Base-by-base conservation (phyloP, 257 asterid genomes). In the Rhazya stricta region DNA sequence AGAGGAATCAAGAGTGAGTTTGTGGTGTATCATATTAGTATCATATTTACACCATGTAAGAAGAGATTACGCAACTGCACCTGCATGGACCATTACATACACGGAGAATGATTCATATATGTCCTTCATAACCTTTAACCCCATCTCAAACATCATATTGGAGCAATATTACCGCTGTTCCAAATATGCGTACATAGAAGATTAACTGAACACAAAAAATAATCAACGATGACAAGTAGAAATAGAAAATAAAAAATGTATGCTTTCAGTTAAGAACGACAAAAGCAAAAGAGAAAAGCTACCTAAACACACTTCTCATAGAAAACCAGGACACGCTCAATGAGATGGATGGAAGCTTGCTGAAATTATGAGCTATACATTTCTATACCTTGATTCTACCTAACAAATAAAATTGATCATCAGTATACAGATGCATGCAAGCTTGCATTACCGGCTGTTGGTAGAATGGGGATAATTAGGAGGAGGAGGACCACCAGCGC, bases 401-500 rank as follows among this genome's bases (percentile, higher is more conserved):
- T 11, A 36, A 53, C 39, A 60, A 32, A 60, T 29, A 29, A 27
- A 13, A 60, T 16, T 11, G 39, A 60, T 27, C 13, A 30, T 54
- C 45, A 23, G 32, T 29, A 21, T 4, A n/a, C 6, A 23, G 9
- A 61, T 46, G 71, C 37, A 48, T 45, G 60, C 23, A 48, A 36
- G 77, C 57, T 41, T 72, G 76, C 12, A 36, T 56, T 72, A 72
- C 72, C 71, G 21, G 48, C 2, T 6, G 10, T 23, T 63, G 62
- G 13, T 3, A 36, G 34, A 74, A 79, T 62, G 36, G 18, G 67
- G 48, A 72, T n/a, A 56, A 42, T 73, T 62, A 67, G 82, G 71
- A 71, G 74, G 29, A 66, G 32, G 74, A 70, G 72, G 65, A 46
- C 63, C 63, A 51, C 36, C 78, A 62, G 74, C 25, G 58, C 36